A percentile compares a stretch with the other conserved stretches of the same genome.
These are phyloP conservation scores for Botrytis fragariae DNA, from an alignment of 2,329 filamentous ascomycete species.

Conservation along the genomic window DNA sequence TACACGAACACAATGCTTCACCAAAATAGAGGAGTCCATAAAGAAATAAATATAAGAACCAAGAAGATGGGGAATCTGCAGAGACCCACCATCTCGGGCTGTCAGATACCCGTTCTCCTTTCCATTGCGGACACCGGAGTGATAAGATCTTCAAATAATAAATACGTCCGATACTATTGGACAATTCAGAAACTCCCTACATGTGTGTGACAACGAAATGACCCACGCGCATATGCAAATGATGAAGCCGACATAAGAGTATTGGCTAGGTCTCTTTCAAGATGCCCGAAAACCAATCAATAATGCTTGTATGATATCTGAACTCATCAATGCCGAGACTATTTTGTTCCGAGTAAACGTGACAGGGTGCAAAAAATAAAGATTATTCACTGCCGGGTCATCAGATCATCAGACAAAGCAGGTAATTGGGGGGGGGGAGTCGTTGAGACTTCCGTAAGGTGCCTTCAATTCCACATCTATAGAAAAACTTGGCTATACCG, in stretches of 20 bases:
- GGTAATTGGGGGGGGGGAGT: neutral
- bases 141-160: neutral
- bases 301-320: neutral
- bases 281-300: neutral
- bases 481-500: no score
- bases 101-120: neutral
- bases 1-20: neutral
- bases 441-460: neutral
- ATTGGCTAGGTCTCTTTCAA: neutral
- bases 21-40: neutral
- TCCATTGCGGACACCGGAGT: neutral
- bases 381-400: neutral
- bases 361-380: neutral
- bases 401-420: neutral
- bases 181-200: neutral
- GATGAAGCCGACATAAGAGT: neutral
- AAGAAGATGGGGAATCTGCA: neutral
- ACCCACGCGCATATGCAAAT: neutral
- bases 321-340: neutral
- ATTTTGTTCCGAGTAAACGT: neutral
- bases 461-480: neutral
- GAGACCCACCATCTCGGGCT: neutral
- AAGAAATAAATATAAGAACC: neutral
- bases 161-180: neutral
- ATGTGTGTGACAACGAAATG: neutral